Percentiles rank a stretch among this genome's conserved stretches.
These are phyloP conservation scores for Calycina herbarum DNA, from an alignment of 2,329 filamentous ascomycete genomes.

Conservation along the genomic window DNA sequence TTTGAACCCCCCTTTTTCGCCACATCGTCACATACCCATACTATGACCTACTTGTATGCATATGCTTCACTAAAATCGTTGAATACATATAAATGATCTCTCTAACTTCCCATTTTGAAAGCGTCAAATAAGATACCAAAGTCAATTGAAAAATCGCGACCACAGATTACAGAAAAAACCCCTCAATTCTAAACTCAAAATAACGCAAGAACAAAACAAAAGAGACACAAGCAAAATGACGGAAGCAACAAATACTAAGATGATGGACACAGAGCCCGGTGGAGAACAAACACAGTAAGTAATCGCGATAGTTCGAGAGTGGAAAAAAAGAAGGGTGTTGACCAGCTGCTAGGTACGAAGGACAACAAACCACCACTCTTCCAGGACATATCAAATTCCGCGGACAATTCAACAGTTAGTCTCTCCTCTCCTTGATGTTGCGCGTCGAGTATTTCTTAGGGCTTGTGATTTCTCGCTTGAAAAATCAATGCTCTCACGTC, in stretches of 20 bases:
- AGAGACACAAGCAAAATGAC: conserved; percentile 16
- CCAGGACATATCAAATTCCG: conserved; percentile 50
- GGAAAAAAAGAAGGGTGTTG: not conserved
- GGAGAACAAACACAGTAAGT: conserved; percentile 59
- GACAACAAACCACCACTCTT: conserved; percentile 48
- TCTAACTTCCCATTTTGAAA: not conserved
- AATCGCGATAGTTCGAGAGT: not conserved
- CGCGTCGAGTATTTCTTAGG: not conserved
- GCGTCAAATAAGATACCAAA: too few species aligned
- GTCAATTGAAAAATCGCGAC: too few species aligned
- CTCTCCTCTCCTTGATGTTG: not conserved
- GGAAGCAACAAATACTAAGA: conserved; percentile 36
- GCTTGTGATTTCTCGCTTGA: not conserved
- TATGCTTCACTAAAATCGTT: not conserved
- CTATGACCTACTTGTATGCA: not conserved
- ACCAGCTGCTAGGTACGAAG: conserved; percentile 54
- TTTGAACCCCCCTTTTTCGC: not conserved
- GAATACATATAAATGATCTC: not conserved
- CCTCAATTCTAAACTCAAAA: not conserved
- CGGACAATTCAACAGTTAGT: conserved; percentile 56
- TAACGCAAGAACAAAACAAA: not conserved
- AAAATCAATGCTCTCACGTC: too few species aligned
- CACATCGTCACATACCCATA: not conserved
- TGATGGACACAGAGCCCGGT: conserved; percentile 60
- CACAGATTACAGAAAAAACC: too few species aligned